Evolutionary conservation across 371 early-diverging fungal genomes (phyloP), one percentile per base, ranked within the genome.

Genomic region (Mortierella sp.): DNA sequence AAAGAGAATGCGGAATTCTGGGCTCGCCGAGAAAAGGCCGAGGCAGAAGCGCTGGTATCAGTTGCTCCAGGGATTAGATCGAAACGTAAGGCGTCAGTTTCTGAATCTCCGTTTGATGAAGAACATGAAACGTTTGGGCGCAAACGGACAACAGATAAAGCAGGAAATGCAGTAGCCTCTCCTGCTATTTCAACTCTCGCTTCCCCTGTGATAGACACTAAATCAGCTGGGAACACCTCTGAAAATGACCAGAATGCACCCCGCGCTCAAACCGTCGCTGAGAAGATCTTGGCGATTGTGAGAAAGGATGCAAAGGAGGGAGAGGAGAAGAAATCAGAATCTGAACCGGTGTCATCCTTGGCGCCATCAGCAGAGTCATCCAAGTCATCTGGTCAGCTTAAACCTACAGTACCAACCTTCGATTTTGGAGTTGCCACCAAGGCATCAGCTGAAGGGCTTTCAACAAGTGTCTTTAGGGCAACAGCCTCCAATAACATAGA

Each of bases 281-380:
- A 69, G 52, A 74, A 58, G 55, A 40, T 74, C 10, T 22, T 74
- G 55, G 69, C 63, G 11, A 69, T 74, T 55, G 69, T 69, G 15
- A 58, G 63, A 24, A 69, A 65, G 24, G 62, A 62, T 62, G 9
- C 52, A 52, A 21, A 47, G 0, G 50, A 11, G n/a, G 45, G 52
- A 7, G 74, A 57, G 21, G 47, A 58, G 36, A 52, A 69, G 41
- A 22, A 32, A 33, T 3, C 60, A 47, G 48, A 48, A n/a, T 3
- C 68, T 11, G 38, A 50, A 38, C 16, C 52, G 1, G 5, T 36
- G 4, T 13, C 48, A 52, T 33, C 50, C 24, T 36, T 32, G 19
- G 32, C 40, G 15, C 8, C 28, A 0, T 9, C 50, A 10, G 9
- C 43, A 6, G 11, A 57, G n/a, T 16, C 59, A 1, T 28, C 41